Evolutionary conservation across 2,329 filamentous ascomycete genomes (phyloP), one percentile per base, ranked within the genome.

Genomic region (Huntiella omanensis): DNA sequence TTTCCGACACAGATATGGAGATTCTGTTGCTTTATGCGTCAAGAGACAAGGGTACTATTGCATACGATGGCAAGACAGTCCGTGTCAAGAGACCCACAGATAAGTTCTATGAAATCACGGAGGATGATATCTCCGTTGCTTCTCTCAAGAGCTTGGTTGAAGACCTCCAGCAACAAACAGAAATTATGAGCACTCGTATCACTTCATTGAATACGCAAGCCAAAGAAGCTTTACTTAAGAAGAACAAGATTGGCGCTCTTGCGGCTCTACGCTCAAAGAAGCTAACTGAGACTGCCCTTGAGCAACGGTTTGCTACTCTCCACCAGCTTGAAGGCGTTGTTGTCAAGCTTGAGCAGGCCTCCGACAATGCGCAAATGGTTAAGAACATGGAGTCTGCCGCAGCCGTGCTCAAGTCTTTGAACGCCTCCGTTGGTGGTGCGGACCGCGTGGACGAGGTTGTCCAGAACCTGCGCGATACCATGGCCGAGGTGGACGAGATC

Each of bases 181-280:
- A 70, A 5, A 68, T 77, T 1, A 69, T 96, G 35, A 71, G 69
- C 43, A 64, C 64, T 7, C 80, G 85, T 51, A 68, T 91, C 43
- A 70, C 79, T 2, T 68, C 72, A 22, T 68, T 95, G 4, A 68
- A 70, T 32, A 55, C 62, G 2, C 71, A 71, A 4, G 86, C 85
- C 1, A 79, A 80, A 51, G 68, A 71, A 16, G 82, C 85, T 0
- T 75, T 94, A 1, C 64, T 66, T 4, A 70, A 71, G 40, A 84
- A 87, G 57, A 87, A 92, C 58, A 72, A 75, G 39, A 64, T 81
- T 17, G 70, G 78, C 0, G 91, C 88, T 7, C 70, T 88, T 32
- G 79, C 82, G 1, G 78, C 84, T 0, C 70, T 98, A 10, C 79
- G 80, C 44, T 82, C 77, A 4, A 93, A 85, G 65, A 95, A 91